phyloP scores from a whole-genome alignment of 1,139 yeast species.

The Sugiyamaella sp. region DNA sequence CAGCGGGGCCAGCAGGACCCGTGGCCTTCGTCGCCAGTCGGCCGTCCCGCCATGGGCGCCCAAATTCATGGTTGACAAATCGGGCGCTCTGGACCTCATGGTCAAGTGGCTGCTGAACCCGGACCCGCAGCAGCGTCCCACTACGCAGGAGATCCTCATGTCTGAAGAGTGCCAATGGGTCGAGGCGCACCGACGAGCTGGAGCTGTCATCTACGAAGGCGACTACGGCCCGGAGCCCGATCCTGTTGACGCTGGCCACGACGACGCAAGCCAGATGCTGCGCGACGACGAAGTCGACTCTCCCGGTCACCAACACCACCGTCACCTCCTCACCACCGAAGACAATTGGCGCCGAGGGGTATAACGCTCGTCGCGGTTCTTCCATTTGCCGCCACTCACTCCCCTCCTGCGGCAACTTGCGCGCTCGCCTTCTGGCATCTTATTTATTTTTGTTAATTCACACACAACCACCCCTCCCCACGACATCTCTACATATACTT shows the following conservation, averaged over 20 bases:
- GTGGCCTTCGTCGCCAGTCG: not conserved
- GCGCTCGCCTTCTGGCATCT: no score
- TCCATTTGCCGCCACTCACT: no score
- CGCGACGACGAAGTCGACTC: slow-evolving; percentile 10
- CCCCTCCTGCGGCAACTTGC: no score
- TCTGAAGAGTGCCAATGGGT: slow-evolving; percentile 77
- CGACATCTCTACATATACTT: not conserved
- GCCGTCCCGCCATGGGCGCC: slow-evolving; percentile 81
- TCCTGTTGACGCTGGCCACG: slow-evolving; percentile 19
- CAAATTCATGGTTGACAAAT: slow-evolving; percentile 71
- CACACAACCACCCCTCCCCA: not conserved
- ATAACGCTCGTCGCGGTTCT: not conserved
- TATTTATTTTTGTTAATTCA: not conserved
- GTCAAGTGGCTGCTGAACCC: slow-evolving; percentile 93
- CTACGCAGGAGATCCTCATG: slow-evolving; percentile 67
- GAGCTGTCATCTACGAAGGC: slow-evolving; percentile 95
- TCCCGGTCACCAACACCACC: no score
- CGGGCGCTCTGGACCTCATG: slow-evolving; percentile 71
- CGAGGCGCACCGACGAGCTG: slow-evolving; percentile 83
- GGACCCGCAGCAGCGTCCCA: slow-evolving; percentile 78
- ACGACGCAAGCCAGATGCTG: slow-evolving; percentile 6
- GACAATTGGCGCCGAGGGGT: slow-evolving; percentile 17
- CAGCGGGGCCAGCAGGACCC: slow-evolving; percentile 14
- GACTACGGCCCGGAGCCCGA: slow-evolving; percentile 83
- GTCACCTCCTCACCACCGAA: no score